A percentile compares a stretch with the other conserved stretches of the same genome.
Conservation (phyloP, 1,284 basidiomycete species). For the Ustilago bromivora region DNA sequence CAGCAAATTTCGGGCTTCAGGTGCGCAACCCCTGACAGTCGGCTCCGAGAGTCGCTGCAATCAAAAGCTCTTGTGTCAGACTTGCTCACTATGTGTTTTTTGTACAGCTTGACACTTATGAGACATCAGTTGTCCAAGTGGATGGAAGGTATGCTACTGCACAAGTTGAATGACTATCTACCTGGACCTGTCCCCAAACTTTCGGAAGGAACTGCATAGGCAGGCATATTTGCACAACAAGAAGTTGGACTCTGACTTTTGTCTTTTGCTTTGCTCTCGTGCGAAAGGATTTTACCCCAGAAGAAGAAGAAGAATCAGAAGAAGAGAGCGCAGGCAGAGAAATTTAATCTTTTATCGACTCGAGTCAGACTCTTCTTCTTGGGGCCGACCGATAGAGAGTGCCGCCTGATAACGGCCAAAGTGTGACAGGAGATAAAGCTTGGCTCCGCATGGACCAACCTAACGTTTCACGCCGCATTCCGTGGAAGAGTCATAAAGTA, state of each 20-base stretch:
- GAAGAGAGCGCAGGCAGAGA: not conserved
- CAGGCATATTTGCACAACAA: not conserved
- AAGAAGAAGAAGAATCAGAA: not conserved
- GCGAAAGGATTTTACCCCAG: not conserved
- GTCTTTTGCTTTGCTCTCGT: not conserved
- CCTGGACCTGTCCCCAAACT: too few relatives aligned
- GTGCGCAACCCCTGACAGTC: too few relatives aligned
- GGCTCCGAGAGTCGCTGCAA: too few relatives aligned
- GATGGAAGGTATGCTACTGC: too few relatives aligned
- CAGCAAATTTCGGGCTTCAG: too few relatives aligned
- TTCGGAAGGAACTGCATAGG: not conserved
- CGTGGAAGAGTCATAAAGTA: not conserved
- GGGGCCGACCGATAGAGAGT: not conserved
- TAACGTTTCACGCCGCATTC: not conserved
- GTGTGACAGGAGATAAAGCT: not conserved
- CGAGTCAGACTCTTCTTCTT: not conserved
- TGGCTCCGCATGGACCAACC: constrained; percentile 6
- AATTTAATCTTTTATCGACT: not conserved
- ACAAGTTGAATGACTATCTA: too few relatives aligned
- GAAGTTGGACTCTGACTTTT: not conserved
- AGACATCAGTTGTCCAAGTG: too few relatives aligned
- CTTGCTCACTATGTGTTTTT: too few relatives aligned
- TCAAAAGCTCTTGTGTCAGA: too few relatives aligned
- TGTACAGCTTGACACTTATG: too few relatives aligned
- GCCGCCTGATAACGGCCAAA: constrained; percentile 5